Conservation (phyloP, 495 filamentous ascomycete species). For the Hypoxylon lienhwacheense region DNA sequence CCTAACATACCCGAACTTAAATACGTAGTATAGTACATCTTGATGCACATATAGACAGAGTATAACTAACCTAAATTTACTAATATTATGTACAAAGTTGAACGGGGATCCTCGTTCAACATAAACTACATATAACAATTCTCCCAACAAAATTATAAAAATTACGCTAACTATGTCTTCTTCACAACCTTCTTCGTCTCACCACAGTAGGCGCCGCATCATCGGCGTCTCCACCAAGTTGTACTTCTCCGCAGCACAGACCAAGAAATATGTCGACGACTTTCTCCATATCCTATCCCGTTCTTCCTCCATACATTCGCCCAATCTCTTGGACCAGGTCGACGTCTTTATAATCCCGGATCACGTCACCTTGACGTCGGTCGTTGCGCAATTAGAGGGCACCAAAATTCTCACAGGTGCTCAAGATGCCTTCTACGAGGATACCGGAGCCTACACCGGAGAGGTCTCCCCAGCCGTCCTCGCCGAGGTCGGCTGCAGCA, state of each 20-base stretch:
- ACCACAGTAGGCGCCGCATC: conserved; percentile 66
- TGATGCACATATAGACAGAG: too few relatives aligned
- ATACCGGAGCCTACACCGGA: conserved; percentile 72
- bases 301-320: conserved; percentile 36
- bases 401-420: conserved; percentile 66
- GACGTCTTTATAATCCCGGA: conserved; percentile 74
- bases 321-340: conserved; percentile 42
- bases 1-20: too few relatives aligned
- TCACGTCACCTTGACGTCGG: conserved; percentile 65
- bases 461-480: conserved; percentile 71
- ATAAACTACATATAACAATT: too few relatives aligned
- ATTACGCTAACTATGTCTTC: conserved; percentile 20
- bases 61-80: too few relatives aligned
- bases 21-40: too few relatives aligned
- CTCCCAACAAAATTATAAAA: background rate
- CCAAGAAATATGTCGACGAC: conserved; percentile 61
- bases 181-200: conserved; percentile 45
- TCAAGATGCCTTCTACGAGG: conserved; percentile 71
- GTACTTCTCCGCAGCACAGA: conserved; percentile 73
- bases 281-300: conserved; percentile 52
- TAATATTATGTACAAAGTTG: too few relatives aligned
- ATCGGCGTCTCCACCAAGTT: conserved; percentile 82
- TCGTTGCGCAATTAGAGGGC: conserved; percentile 54
- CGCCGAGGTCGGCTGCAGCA: conserved; percentile 61
- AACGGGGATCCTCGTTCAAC: too few relatives aligned